These are phyloP conservation scores for Aspergillus steynii DNA, from an alignment of 495 filamentous ascomycete genomes.

Conservation along the genomic window DNA sequence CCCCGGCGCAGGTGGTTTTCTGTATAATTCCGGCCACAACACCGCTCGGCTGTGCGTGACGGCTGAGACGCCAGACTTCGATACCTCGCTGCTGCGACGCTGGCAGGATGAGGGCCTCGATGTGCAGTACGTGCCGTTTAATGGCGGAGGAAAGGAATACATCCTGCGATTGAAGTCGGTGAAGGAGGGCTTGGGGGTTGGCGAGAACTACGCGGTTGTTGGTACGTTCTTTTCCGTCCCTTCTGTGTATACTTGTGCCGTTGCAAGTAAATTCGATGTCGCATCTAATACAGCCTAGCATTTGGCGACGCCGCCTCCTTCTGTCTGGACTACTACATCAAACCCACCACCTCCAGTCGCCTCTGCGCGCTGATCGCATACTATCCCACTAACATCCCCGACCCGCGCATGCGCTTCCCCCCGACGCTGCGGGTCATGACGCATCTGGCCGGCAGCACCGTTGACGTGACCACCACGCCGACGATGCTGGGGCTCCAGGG, in stretches of 20 bases:
- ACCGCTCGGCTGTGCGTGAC: constrained; percentile 64
- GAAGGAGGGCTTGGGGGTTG: constrained; percentile 46
- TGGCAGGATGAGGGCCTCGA: constrained; percentile 71
- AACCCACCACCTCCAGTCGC: constrained; percentile 44
- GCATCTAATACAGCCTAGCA: constrained; percentile 30
- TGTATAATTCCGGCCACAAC: constrained; percentile 42
- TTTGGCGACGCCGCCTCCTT: constrained; percentile 60
- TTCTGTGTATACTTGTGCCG: not conserved
- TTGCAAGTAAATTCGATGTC: not conserved
- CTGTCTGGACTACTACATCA: constrained; percentile 54
- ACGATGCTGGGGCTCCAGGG: constrained; percentile 66
- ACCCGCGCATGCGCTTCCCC: constrained; percentile 48
- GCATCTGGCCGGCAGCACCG: constrained; percentile 53
- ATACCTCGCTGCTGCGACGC: constrained; percentile 51
- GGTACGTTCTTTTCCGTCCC: constrained; percentile 31
- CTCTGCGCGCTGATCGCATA: constrained; percentile 59
- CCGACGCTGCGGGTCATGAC: constrained; percentile 48
- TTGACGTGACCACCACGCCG: constrained; percentile 45
- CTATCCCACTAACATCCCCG: constrained; percentile 58
- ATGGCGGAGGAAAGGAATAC: constrained; percentile 55
- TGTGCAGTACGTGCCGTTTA: constrained; percentile 60
- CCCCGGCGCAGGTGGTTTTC: constrained; percentile 36
- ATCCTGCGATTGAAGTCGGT: constrained; percentile 43
- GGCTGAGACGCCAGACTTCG: constrained; percentile 62
- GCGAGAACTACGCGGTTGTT: constrained; percentile 51